Conservation (phyloP, 192 early-diverging fungal genomes). For the Backusella tarrabulga region DNA sequence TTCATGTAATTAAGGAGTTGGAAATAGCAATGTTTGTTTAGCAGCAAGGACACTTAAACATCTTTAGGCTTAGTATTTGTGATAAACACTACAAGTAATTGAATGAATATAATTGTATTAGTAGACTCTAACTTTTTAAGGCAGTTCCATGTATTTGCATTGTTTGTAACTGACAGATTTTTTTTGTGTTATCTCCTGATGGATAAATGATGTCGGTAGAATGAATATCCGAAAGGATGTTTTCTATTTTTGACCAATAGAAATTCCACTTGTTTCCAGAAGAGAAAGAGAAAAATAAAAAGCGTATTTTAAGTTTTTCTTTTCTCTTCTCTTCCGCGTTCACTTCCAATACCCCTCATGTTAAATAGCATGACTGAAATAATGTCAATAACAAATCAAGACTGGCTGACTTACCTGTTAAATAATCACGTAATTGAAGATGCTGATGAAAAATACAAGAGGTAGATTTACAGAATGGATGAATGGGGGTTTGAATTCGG, state of each 20-base stretch:
- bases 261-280: not conserved
- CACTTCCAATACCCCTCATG: not conserved
- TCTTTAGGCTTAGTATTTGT: no score
- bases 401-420: not conserved
- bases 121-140: no score
- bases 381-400: not conserved
- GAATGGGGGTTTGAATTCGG: not conserved
- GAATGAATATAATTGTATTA: no score
- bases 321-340: not conserved
- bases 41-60: no score
- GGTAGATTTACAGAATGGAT: not conserved
- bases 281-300: not conserved
- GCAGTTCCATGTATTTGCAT: no score
- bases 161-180: no score
- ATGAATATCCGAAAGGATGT: not conserved
- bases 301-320: not conserved
- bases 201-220: no score
- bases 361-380: not conserved
- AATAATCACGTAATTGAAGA: not conserved
- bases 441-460: not conserved
- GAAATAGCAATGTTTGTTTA: no score
- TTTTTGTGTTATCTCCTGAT: no score
- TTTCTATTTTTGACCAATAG: not conserved
- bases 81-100: no score
- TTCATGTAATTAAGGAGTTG: no score